phyloP scores from a whole-genome alignment of 1,284 basidiomycete species.

The Sanghuangporus weigelae region DNA sequence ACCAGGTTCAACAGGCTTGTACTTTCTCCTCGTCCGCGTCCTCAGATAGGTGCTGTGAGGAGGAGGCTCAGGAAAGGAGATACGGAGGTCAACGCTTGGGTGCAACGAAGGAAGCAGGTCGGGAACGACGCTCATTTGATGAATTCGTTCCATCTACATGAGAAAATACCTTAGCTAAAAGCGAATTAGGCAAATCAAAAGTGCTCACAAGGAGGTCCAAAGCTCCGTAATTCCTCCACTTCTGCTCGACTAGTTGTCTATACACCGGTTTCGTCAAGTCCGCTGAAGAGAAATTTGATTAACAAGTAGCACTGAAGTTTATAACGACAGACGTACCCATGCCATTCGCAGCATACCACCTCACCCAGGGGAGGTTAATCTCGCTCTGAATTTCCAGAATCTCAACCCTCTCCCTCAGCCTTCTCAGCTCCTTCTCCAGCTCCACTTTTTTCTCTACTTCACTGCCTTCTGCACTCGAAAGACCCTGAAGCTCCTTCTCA shows the following conservation, averaged over 20 bases:
- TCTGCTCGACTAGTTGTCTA: conserved; percentile 76
- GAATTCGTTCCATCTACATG: conserved; percentile 81
- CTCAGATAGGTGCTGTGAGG: conserved; percentile 27
- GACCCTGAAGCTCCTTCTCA: conserved; percentile 27
- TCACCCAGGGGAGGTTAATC: conserved; percentile 72
- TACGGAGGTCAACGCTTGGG: conserved; percentile 69
- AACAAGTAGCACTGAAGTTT: not conserved
- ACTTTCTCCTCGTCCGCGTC: conserved; percentile 33
- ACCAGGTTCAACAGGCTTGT: conserved; percentile 66
- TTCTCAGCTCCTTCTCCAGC: conserved; percentile 24
- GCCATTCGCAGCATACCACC: conserved; percentile 74
- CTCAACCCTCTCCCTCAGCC: conserved; percentile 37
- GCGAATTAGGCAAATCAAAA: not conserved
- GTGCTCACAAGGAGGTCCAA: conserved; percentile 77
- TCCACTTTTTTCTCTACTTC: not conserved
- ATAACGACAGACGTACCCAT: conserved; percentile 47
- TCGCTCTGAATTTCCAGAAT: conserved; percentile 60
- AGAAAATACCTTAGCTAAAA: not conserved
- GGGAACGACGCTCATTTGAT: conserved; percentile 87
- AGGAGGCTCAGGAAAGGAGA: conserved; percentile 44
- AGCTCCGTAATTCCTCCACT: conserved; percentile 81
- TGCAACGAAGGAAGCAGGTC: conserved; percentile 75
- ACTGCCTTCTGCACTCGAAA: conserved; percentile 22
- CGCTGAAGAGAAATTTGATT: conserved; percentile 31
- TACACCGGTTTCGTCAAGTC: conserved; percentile 67